Evolutionary conservation across 2,329 filamentous ascomycete genomes (phyloP).

Genomic region (Cercospora zeae-maydis): DNA sequence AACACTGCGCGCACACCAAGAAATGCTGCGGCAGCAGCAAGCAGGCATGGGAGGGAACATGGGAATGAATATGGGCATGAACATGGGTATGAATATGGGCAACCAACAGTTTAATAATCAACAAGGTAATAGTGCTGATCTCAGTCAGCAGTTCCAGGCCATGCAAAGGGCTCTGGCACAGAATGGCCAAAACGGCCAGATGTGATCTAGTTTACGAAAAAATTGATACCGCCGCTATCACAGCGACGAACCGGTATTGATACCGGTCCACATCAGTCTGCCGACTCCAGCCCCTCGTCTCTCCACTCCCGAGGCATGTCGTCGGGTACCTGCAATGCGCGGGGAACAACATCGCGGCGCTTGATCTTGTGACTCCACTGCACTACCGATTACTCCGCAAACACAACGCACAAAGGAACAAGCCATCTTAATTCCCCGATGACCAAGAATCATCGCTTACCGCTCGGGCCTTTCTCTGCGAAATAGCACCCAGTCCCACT

Average conservation of each 20-base stretch:
- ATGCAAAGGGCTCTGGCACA: conserved; percentile 32
- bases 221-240: not conserved
- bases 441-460: not conserved
- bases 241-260: not conserved
- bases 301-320: not conserved
- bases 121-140: conserved; percentile 18
- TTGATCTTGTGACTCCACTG: not conserved
- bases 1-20: conserved; percentile 32
- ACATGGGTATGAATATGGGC: conserved; percentile 10
- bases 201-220: conserved; percentile 4
- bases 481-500: conserved; percentile 10
- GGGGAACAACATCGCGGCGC: no score
- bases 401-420: not conserved
- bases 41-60: conserved; percentile 23
- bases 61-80: conserved; percentile 22
- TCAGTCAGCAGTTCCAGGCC: conserved; percentile 31
- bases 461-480: not conserved
- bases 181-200: conserved; percentile 13
- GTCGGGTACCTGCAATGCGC: no score
- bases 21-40: conserved; percentile 27
- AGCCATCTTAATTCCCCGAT: not conserved
- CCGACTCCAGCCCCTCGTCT: not conserved
- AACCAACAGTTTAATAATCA: conserved; percentile 19
- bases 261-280: not conserved
- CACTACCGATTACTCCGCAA: not conserved